These are phyloP conservation scores for Raddia guianensis DNA, from an alignment of 176 grass and related monocot species.

Conservation along the genomic window DNA sequence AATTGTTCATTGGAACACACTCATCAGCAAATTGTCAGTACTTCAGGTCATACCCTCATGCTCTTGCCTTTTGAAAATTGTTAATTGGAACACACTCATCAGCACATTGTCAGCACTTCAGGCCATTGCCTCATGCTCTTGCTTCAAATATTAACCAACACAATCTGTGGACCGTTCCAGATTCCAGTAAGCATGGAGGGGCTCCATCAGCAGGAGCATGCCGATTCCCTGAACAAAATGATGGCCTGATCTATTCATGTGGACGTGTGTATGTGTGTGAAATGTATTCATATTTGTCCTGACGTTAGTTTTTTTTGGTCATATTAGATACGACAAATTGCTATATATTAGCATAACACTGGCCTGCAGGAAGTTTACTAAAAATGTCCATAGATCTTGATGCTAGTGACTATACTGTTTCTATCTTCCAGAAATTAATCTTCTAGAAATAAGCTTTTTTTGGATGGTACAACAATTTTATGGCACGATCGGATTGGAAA, in stretches of 20 bases:
- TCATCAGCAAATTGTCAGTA: slow-evolving; percentile 28
- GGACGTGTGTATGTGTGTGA: too few relatives aligned
- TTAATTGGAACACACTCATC: slow-evolving; percentile 15
- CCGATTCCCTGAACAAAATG: neutral
- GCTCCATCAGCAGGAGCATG: slow-evolving; percentile 19
- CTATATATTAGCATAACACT: neutral
- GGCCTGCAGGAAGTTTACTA: neutral
- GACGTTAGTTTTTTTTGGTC: neutral
- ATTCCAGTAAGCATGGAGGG: slow-evolving; percentile 20
- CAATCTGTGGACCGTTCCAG: neutral
- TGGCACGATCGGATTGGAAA: too few relatives aligned
- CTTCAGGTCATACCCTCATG: slow-evolving; percentile 32
- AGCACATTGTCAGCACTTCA: slow-evolving; percentile 32
- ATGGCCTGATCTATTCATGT: neutral
- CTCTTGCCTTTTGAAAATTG: neutral
- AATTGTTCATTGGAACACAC: slow-evolving; percentile 14
- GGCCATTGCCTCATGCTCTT: slow-evolving; percentile 28
- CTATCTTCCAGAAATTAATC: neutral
- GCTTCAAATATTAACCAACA: neutral
- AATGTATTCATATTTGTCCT: neutral
- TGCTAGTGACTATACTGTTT: neutral
- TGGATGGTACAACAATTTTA: too few relatives aligned
- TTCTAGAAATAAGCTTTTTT: neutral
- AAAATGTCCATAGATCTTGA: neutral
- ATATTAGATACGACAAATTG: neutral